These are phyloP conservation scores for Rhodosporidiobolus sp. DNA, from an alignment of 768 basidiomycete species.

Conservation along the genomic window DNA sequence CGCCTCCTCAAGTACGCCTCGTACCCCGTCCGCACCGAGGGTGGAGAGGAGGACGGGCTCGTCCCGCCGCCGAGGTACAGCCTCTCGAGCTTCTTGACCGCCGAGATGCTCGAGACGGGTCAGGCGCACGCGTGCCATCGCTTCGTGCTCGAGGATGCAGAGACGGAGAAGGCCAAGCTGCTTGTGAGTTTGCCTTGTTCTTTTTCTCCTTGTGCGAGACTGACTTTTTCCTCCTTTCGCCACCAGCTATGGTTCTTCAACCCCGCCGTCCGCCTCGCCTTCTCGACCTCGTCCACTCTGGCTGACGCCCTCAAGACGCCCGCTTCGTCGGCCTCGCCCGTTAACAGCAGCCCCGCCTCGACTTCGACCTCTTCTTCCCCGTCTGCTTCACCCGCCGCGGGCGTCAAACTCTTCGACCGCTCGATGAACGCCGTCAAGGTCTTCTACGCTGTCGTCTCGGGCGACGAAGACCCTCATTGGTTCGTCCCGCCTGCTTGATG, in stretches of 20 bases:
- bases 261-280: conserved; percentile 75
- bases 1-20: conserved; percentile 39
- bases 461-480: conserved; percentile 11
- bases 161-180: conserved; percentile 71
- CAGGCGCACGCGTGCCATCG: conserved; percentile 91
- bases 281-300: conserved; percentile 59
- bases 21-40: conserved; percentile 13
- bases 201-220: background rate
- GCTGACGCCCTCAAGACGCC: conserved; percentile 57
- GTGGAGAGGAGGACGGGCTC: too few relatives aligned
- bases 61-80: conserved; percentile 45
- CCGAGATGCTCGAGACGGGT: conserved; percentile 86
- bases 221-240: background rate
- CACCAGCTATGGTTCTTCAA: conserved; percentile 97
- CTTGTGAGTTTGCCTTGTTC: conserved; percentile 57
- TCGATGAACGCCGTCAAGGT: conserved; percentile 63
- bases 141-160: conserved; percentile 82
- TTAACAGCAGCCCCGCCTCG: background rate
- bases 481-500: conserved; percentile 24
- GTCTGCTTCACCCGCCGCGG: background rate
- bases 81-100: conserved; percentile 60
- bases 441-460: conserved; percentile 66
- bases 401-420: background rate
- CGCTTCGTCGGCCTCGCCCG: conserved; percentile 56
- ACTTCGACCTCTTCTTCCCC: background rate